Evolutionary conservation across 106 monocot genomes (phyloP).

Genomic region (Agapanthus africanus): DNA sequence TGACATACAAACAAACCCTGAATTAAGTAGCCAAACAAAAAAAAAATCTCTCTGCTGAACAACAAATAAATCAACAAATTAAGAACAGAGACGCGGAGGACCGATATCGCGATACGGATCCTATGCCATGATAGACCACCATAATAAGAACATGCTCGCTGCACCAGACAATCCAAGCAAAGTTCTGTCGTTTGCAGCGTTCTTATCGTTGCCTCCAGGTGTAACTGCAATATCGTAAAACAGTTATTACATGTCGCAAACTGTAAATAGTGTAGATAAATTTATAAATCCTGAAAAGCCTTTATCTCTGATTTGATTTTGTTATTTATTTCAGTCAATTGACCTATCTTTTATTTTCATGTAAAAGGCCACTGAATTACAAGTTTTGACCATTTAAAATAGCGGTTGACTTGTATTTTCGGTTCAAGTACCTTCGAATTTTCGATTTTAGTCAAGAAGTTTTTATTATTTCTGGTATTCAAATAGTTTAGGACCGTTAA

Average conservation of each 20-base stretch:
- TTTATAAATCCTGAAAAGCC: background rate
- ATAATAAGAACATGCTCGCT: constrained; percentile 8
- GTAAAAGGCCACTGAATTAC: background rate
- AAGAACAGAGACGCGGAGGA: too few species aligned
- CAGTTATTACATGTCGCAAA: background rate
- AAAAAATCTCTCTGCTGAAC: too few species aligned
- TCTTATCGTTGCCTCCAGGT: background rate
- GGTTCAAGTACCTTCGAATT: background rate
- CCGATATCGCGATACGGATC: too few species aligned
- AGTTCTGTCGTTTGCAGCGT: background rate
- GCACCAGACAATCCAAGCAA: constrained; percentile 8
- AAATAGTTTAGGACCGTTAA: background rate
- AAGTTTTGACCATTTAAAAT: background rate
- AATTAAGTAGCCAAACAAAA: too few species aligned
- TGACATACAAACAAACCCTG: too few species aligned
- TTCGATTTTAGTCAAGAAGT: background rate
- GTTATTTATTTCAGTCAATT: background rate
- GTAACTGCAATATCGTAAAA: constrained; percentile 7
- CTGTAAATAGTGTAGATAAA: background rate
- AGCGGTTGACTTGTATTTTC: background rate
- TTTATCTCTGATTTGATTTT: too few species aligned
- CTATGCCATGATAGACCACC: constrained; percentile 11
- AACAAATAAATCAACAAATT: too few species aligned
- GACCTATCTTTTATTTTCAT: background rate
- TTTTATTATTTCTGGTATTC: background rate